Conservation (phyloP, 2,329 filamentous ascomycete genomes). For the Colletotrichum sp. region DNA sequence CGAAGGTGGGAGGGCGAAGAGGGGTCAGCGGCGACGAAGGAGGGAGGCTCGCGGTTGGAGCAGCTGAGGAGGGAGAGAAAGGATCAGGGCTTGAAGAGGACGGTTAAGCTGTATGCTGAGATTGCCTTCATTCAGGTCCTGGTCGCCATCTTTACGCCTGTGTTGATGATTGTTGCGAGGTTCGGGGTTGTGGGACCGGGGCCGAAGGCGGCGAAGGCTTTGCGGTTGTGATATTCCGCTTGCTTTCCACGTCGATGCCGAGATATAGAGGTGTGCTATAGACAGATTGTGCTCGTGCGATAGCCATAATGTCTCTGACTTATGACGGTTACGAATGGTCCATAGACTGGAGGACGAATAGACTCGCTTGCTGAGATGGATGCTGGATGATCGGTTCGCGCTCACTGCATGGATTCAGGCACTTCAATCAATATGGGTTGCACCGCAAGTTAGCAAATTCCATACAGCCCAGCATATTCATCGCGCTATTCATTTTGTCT, state of each 20-base stretch:
- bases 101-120: neutral
- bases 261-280: neutral
- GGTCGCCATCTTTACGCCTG: conserved; percentile 4
- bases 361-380: neutral
- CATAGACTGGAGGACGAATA: neutral
- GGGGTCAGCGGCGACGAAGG: neutral
- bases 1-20: neutral
- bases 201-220: neutral
- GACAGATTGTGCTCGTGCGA: neutral
- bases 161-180: conserved; percentile 9
- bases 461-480: neutral
- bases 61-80: neutral
- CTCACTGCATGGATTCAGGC: no score
- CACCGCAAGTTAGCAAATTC: neutral
- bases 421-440: neutral
- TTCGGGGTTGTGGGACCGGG: conserved; percentile 12
- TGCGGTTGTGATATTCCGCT: neutral
- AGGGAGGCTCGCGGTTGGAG: neutral
- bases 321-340: no score
- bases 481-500: neutral
- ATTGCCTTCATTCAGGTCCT: conserved; percentile 3
- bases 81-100: neutral
- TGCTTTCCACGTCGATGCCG: fast-evolving
- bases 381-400: fast-evolving
- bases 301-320: neutral